A percentile compares a stretch with the other conserved stretches of the same genome.
Conservation (phyloP, 2,329 filamentous ascomycete genomes). For the Fusarium scirpi region DNA sequence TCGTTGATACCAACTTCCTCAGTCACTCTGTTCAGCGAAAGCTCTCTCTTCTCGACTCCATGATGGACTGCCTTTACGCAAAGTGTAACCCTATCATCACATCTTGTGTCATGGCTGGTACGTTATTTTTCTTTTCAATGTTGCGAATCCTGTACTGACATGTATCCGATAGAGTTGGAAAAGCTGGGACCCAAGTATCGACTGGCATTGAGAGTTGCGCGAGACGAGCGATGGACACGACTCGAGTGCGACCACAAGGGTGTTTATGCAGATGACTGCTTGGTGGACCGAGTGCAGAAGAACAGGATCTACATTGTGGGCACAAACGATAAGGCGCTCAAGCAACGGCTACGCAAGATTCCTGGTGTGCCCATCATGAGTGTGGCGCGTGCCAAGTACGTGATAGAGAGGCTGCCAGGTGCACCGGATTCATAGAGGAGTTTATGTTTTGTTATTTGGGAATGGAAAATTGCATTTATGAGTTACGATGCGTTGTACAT, state of each 20-base stretch:
- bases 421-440: constrained; percentile 70
- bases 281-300: constrained; percentile 79
- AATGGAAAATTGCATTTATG: constrained; percentile 34
- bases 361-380: constrained; percentile 78
- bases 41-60: constrained; percentile 84
- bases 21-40: constrained; percentile 92
- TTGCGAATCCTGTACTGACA: background rate
- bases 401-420: constrained; percentile 90
- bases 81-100: constrained; percentile 92
- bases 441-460: constrained; percentile 21
- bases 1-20: constrained; percentile 89
- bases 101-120: constrained; percentile 57
- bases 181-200: constrained; percentile 91
- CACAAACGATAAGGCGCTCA: constrained; percentile 82
- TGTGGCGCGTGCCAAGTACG: constrained; percentile 89
- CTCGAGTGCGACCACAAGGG: constrained; percentile 92
- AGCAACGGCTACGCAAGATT: constrained; percentile 82
- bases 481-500: constrained; percentile 27
- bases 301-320: constrained; percentile 83
- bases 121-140: background rate
- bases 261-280: constrained; percentile 83
- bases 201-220: constrained; percentile 84
- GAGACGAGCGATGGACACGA: constrained; percentile 89
- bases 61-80: constrained; percentile 95
- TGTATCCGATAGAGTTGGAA: constrained; percentile 76